These are phyloP conservation scores for Paraphoma chrysanthemicola DNA, from an alignment of 2,329 filamentous ascomycete genomes.

Conservation along the genomic window DNA sequence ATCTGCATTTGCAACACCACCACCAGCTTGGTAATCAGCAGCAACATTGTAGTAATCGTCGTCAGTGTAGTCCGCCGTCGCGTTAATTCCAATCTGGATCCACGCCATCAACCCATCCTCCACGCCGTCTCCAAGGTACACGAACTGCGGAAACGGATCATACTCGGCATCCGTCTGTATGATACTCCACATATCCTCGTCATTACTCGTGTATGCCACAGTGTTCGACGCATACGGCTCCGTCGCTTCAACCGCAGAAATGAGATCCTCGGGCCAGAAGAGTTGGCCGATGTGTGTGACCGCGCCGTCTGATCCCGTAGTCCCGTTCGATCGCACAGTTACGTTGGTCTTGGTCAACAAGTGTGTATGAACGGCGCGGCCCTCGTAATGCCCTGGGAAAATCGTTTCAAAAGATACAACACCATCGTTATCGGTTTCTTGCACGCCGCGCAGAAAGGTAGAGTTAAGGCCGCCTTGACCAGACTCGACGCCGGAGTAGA, in stretches of 20 bases:
- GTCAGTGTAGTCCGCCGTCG: slow-evolving; percentile 25
- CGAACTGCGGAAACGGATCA: slow-evolving; percentile 33
- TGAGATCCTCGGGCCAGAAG: slow-evolving; percentile 51
- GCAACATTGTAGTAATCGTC: slow-evolving; percentile 20
- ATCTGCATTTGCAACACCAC: slow-evolving; percentile 15
- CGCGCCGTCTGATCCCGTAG: slow-evolving; percentile 45
- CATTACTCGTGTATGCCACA: slow-evolving; percentile 21
- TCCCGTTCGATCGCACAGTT: slow-evolving; percentile 43
- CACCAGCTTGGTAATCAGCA: slow-evolving; percentile 26
- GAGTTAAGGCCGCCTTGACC: slow-evolving; percentile 41
- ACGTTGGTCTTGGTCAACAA: slow-evolving; percentile 49
- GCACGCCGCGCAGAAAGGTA: slow-evolving; percentile 57
- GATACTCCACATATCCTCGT: slow-evolving; percentile 36
- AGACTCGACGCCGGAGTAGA: slow-evolving; percentile 55
- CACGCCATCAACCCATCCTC: slow-evolving; percentile 34
- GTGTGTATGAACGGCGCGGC: slow-evolving; percentile 35
- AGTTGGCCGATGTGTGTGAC: slow-evolving; percentile 55
- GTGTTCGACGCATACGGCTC: slow-evolving; percentile 50
- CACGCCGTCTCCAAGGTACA: slow-evolving; percentile 28
- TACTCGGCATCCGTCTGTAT: slow-evolving; percentile 26
- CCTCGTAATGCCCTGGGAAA: slow-evolving; percentile 52
- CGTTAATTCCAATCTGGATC: slow-evolving; percentile 32
- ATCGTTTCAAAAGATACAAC: slow-evolving; percentile 58
- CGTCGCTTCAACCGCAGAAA: slow-evolving; percentile 46
- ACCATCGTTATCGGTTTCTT: slow-evolving; percentile 55